Evolutionary conservation across 225 moss, liverwort and hornwort species (phyloP).

Genomic region (Marchantia paleacea): DNA sequence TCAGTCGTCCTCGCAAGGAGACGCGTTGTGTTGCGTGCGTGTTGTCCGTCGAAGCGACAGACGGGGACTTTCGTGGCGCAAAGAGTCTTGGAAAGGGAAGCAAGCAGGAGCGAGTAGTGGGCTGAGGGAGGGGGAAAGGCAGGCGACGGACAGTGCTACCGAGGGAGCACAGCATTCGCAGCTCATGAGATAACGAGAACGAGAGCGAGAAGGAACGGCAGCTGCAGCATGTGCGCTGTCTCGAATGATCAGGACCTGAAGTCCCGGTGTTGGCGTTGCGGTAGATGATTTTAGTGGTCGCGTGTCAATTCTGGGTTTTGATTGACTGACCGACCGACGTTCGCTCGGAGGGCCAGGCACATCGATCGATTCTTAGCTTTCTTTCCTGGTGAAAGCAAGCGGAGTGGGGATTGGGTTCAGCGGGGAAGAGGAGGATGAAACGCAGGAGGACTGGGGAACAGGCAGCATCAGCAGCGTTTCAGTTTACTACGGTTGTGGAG

Average conservation of each 20-base stretch:
- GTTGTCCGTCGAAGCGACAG: background rate
- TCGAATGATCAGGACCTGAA: background rate
- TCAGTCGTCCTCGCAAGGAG: too few relatives aligned
- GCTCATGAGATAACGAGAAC: background rate
- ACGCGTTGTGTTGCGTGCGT: too few relatives aligned
- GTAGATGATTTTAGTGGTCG: background rate
- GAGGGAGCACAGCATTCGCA: background rate
- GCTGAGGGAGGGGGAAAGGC: background rate
- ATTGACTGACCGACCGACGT: background rate
- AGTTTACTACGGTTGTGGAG: constrained; percentile 1
- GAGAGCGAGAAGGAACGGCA: too few relatives aligned
- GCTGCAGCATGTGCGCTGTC: too few relatives aligned
- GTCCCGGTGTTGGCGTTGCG: background rate
- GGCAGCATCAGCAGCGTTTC: background rate
- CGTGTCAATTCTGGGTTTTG: background rate
- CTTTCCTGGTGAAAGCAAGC: background rate
- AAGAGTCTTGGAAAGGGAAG: too few relatives aligned
- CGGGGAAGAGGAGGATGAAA: constrained; percentile 35
- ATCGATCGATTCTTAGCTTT: background rate
- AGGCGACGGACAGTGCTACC: background rate
- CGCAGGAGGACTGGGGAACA: constrained; percentile 26
- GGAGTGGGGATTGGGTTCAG: background rate
- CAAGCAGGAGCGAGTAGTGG: background rate
- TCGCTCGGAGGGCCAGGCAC: too few relatives aligned
- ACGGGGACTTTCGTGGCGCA: too few relatives aligned